phyloP scores from a whole-genome alignment of 1,284 basidiomycete genomes.

The Naganishia sp. region DNA sequence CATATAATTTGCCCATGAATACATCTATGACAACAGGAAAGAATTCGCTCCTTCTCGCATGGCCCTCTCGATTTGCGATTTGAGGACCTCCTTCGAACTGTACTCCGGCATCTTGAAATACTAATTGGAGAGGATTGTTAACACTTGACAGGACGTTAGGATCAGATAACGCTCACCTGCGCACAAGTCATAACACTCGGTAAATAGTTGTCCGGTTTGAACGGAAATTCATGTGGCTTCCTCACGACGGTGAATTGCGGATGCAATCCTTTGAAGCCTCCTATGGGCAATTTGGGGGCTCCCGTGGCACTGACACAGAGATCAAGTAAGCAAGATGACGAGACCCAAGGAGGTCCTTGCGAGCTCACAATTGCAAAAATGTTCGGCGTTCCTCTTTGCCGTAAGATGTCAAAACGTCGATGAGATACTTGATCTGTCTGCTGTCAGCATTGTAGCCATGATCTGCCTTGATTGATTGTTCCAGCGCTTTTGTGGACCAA shows the following conservation, averaged over 20 bases:
- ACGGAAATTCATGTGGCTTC: slow-evolving; percentile 74
- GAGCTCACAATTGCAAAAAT: slow-evolving; percentile 77
- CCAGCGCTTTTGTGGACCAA: slow-evolving; percentile 63
- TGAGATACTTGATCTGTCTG: slow-evolving; percentile 79
- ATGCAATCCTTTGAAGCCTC: slow-evolving; percentile 92
- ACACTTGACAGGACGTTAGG: neutral
- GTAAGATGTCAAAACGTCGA: slow-evolving; percentile 83
- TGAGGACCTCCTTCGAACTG: slow-evolving; percentile 76
- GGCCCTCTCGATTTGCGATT: slow-evolving; percentile 73
- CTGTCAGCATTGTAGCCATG: slow-evolving; percentile 97
- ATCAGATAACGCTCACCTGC: slow-evolving; percentile 57
- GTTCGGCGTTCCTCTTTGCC: slow-evolving; percentile 72
- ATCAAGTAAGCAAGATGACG: neutral
- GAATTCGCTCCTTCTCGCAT: slow-evolving; percentile 89
- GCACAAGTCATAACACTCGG: slow-evolving; percentile 99
- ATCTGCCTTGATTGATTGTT: slow-evolving; percentile 90
- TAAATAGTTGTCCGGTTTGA: slow-evolving; percentile 89
- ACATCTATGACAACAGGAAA: slow-evolving; percentile 82
- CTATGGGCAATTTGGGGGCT: slow-evolving; percentile 88
- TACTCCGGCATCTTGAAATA: slow-evolving; percentile 94
- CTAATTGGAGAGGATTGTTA: slow-evolving; percentile 33
- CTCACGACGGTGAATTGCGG: slow-evolving; percentile 95
- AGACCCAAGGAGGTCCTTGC: neutral
- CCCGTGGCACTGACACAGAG: slow-evolving; percentile 70
- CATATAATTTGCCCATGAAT: neutral